These are phyloP conservation scores for Fraxinus albicans DNA, from an alignment of 305 asterid species.

Conservation along the genomic window DNA sequence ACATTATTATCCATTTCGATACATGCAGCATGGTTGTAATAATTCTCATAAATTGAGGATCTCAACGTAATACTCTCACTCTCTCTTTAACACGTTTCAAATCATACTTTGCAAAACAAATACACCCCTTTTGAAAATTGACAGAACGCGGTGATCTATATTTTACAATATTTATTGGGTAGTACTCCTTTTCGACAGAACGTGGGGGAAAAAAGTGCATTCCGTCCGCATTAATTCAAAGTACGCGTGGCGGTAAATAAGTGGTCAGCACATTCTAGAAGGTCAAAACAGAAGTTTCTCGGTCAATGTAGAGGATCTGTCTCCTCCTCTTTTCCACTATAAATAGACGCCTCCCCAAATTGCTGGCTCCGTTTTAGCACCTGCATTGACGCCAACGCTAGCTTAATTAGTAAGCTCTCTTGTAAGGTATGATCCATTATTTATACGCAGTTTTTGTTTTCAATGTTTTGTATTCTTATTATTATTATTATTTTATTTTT, in stretches of 20 bases:
- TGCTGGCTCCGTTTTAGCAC: background rate
- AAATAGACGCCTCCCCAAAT: conserved; percentile 13
- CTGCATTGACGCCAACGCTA: background rate
- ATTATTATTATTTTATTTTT: background rate
- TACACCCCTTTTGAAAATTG: background rate
- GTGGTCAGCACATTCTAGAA: conserved; percentile 55
- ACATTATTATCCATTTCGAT: too few relatives aligned
- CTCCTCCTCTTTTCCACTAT: background rate
- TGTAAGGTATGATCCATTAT: conserved; percentile 26
- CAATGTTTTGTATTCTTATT: background rate
- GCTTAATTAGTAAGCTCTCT: background rate
- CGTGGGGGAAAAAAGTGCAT: background rate
- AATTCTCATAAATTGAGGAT: background rate
- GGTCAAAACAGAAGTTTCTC: background rate
- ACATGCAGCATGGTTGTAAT: too few relatives aligned
- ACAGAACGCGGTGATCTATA: too few relatives aligned
- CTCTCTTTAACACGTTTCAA: background rate
- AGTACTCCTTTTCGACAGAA: background rate
- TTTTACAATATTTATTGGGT: too few relatives aligned
- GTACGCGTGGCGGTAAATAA: conserved; percentile 32
- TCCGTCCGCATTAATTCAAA: background rate
- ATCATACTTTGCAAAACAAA: background rate
- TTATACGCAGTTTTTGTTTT: background rate
- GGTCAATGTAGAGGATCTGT: conserved; percentile 18
- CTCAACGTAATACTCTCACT: background rate